Conservation (phyloP, 2,329 filamentous ascomycete genomes). For the Parastagonospora nodorum region DNA sequence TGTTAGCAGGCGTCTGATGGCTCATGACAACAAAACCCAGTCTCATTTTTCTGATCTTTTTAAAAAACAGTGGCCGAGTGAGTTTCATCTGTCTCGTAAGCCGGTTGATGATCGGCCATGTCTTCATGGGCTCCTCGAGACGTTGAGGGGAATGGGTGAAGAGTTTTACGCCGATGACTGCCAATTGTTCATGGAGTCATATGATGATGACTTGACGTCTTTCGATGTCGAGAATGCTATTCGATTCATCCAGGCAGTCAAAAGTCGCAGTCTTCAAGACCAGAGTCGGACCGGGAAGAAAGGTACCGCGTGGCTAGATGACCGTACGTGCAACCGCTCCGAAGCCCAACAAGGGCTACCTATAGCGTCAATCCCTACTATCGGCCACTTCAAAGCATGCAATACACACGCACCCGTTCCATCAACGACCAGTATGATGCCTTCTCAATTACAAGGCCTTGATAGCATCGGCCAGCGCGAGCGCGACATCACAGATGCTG, state of each 20-base stretch:
- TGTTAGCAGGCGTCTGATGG: background rate
- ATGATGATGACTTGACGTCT: background rate
- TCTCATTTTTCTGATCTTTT: background rate
- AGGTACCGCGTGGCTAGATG: constrained; percentile 6
- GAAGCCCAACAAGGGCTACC: too few relatives aligned
- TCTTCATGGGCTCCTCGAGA: background rate
- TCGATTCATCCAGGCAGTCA: background rate
- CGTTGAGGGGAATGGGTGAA: background rate
- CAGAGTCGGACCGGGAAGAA: background rate
- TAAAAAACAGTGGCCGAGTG: background rate
- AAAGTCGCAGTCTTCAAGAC: background rate
- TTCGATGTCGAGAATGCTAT: background rate
- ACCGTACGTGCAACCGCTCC: background rate
- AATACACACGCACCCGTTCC: too few relatives aligned
- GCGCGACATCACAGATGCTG: too few relatives aligned
- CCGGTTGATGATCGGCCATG: background rate
- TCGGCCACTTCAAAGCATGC: background rate
- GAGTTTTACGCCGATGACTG: background rate
- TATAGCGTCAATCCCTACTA: background rate
- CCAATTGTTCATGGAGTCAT: background rate
- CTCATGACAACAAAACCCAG: background rate
- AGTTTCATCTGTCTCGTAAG: background rate
- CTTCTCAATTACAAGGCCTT: too few relatives aligned
- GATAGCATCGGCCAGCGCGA: too few relatives aligned
- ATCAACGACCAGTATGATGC: too few relatives aligned